Conservation (phyloP, 1,284 basidiomycete species). For the Vanrija sp. region DNA sequence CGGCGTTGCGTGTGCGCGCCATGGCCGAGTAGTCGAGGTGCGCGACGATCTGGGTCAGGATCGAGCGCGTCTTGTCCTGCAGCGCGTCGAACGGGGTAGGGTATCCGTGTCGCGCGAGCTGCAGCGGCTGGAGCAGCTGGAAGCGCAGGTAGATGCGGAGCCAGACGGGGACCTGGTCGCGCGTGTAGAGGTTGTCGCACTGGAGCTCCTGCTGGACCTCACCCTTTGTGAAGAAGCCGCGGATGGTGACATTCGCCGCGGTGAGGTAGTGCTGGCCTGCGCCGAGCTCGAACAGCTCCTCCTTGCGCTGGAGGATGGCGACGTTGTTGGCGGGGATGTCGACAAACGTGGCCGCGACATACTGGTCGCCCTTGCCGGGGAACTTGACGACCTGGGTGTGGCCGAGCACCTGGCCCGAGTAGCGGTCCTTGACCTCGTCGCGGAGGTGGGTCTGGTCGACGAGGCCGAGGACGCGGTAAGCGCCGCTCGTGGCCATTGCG, state of each 20-base stretch:
- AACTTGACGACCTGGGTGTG: conserved; percentile 10
- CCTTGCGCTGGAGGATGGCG: conserved; percentile 13
- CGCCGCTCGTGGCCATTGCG: conserved; percentile 14
- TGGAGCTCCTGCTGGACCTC: conserved; percentile 18
- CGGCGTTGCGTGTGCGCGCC: conserved; percentile 13
- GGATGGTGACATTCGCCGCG: conserved; percentile 4
- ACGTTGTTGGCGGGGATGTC: conserved; percentile 16
- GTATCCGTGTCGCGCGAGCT: conserved; percentile 15
- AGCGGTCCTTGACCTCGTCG: conserved; percentile 3
- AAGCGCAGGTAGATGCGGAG: conserved; percentile 17
- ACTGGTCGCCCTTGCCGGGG: conserved; percentile 3
- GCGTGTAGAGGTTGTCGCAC: conserved; percentile 14
- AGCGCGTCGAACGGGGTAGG: conserved; percentile 15
- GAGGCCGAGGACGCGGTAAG: conserved; percentile 13
- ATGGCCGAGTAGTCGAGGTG: conserved; percentile 13
- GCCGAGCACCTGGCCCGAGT: conserved; percentile 9
- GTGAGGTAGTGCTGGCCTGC: conserved; percentile 18
- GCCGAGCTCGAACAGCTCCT: conserved; percentile 11
- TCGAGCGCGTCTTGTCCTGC: conserved; percentile 19
- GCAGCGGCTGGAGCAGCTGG: conserved; percentile 9
- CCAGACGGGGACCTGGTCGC: conserved; percentile 17
- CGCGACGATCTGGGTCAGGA: conserved; percentile 15
- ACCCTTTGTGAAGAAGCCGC: conserved; percentile 10
- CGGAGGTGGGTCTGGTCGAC: conserved; percentile 16
- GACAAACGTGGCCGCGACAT: conserved; percentile 16